Evolutionary conservation across 352 stramenopile species (phyloP).

Genomic region (Phytophthora boehmeriae): DNA sequence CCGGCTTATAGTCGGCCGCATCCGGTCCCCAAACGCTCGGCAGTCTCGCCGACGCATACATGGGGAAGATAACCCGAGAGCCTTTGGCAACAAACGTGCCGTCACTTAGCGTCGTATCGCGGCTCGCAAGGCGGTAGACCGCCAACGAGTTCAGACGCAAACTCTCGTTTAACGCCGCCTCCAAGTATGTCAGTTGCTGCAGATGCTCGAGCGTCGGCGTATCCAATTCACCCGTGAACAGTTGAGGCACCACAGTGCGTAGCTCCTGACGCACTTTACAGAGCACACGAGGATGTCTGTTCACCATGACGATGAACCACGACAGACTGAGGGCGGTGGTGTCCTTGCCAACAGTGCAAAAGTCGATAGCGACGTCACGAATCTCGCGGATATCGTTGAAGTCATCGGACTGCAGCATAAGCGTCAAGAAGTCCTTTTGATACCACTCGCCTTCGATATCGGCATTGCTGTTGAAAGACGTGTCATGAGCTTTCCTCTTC

Average conservation of each 20-base stretch:
- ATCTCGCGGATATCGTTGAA: constrained; percentile 38
- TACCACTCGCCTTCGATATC: not conserved
- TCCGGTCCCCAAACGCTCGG: constrained; percentile 50
- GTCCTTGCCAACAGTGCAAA: constrained; percentile 65
- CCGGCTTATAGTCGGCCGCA: constrained; percentile 43
- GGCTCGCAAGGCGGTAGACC: constrained; percentile 35
- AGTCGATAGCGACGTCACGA: constrained; percentile 75
- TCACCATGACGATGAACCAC: constrained; percentile 78
- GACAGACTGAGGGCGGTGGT: constrained; percentile 64
- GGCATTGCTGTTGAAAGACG: not conserved
- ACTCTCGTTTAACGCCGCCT: constrained; percentile 52
- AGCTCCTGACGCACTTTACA: constrained; percentile 49
- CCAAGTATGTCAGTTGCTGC: constrained; percentile 50
- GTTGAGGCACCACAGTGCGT: constrained; percentile 20
- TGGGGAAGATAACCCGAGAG: constrained; percentile 25
- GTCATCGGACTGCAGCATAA: constrained; percentile 44
- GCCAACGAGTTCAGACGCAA: constrained; percentile 52
- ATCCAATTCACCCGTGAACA: constrained; percentile 27
- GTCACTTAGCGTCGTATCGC: constrained; percentile 55
- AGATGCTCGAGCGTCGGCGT: constrained; percentile 37
- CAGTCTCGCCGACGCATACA: constrained; percentile 28
- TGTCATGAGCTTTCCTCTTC: not conserved
- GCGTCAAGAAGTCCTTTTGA: constrained; percentile 43
- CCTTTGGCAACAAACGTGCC: constrained; percentile 45
- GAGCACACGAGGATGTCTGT: constrained; percentile 46